Base-by-base conservation (phyloP, 108 stramenopile genomes). In the Fistulifera solaris region DNA sequence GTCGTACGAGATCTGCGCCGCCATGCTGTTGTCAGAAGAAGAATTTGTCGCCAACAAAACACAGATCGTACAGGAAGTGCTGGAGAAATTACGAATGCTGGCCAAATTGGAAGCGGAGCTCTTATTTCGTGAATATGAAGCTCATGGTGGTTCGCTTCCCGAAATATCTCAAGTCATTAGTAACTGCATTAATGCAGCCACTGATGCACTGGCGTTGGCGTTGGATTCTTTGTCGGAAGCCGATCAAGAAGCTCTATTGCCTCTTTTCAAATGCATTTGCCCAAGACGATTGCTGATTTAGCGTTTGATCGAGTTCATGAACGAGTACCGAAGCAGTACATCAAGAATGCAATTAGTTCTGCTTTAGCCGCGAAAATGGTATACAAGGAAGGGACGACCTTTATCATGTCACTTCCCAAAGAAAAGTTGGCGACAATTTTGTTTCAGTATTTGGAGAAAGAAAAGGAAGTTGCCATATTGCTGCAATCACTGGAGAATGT, bases 351-450 rank as follows among this genome's bases (percentile, higher is more conserved):
- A 17, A 85, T 95, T 38, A 83, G 87, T 7, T 93, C 89, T 17
- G 78, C 77, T 47, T 59, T 98, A 40, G 97, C 97, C 21, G 87
- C 91, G 38, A 92, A 91, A 45, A 61, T 98, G 61, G 97, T 98
- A 21, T 98, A 98, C 72, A 83, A 85, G 63, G 97, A 98, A 72
- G 97, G 97, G 8, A 93, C 94, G 11, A 80, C 87, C 51, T 96
- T 96, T 56, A 81, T 98, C 7, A 77, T 85, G 43, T 59, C 85
- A 3, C 78, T 75, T 11, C 77, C 83, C 27, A 63, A 68, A 40
- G 73, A 78, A 22, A 80, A 75, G 47, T 67, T 93, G 17, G 83
- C 80, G 5, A 51, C 38, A n/a, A 71, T 84, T 16, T 85, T 85
- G 21, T 56, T 93, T 53, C 62, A 66, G 41, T 93, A 93, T 59